Evolutionary conservation across 345 rosid genomes (phyloP).

Genomic region (Populus euphratica): DNA sequence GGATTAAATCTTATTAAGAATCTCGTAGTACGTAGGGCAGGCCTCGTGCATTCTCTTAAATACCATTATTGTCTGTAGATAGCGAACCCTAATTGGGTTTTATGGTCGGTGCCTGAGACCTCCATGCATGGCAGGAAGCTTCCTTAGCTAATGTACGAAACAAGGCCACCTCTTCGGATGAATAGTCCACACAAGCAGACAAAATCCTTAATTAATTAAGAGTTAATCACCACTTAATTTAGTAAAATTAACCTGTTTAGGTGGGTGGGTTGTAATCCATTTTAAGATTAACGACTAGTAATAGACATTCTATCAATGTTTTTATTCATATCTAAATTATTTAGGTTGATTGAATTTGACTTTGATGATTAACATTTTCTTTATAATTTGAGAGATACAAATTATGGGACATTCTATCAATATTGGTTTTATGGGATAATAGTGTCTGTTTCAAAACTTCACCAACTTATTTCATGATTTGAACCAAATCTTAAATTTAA

Average conservation of each 20-base stretch:
- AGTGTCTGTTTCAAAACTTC: too few relatives aligned
- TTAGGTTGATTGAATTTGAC: too few relatives aligned
- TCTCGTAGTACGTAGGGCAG: conserved; percentile 25
- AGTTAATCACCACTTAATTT: background rate
- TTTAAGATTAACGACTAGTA: background rate
- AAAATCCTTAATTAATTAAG: background rate
- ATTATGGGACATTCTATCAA: too few relatives aligned
- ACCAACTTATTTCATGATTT: too few relatives aligned
- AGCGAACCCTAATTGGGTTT: conserved; percentile 2
- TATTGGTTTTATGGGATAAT: too few relatives aligned
- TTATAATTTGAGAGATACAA: background rate
- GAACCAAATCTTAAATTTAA: too few relatives aligned
- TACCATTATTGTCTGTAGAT: background rate
- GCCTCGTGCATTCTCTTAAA: conserved; percentile 31
- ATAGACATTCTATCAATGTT: too few relatives aligned
- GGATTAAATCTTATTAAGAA: conserved; percentile 36
- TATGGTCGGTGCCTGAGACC: conserved; percentile 46
- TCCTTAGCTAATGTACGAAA: conserved; percentile 16
- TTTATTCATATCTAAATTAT: too few relatives aligned
- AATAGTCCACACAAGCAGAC: background rate
- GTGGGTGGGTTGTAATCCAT: background rate
- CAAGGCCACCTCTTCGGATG: background rate
- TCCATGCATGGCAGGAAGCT: conserved; percentile 34
- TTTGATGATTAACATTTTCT: background rate
- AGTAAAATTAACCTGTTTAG: background rate